A percentile compares a stretch with the other conserved stretches of the same genome.
These are phyloP conservation scores for Pascua sp. DNA, from an alignment of 1,284 basidiomycete species.

Conservation along the genomic window DNA sequence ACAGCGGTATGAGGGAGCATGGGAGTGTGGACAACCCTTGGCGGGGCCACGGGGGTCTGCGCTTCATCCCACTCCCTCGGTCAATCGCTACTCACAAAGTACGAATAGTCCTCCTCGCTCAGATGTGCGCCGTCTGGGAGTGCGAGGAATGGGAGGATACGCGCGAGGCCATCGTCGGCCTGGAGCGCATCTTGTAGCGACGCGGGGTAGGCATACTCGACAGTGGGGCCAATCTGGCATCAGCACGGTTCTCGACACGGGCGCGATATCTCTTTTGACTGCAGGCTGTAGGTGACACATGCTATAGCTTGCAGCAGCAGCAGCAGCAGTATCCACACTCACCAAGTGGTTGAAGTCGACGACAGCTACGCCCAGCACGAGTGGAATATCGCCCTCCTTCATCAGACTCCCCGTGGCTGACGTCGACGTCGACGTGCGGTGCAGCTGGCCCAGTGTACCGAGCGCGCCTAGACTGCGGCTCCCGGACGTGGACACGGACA, in stretches of 20 bases:
- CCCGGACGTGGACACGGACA: background rate
- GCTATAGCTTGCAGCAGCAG: background rate
- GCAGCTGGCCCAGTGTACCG: background rate
- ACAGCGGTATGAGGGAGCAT: conserved; percentile 7
- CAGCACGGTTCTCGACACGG: background rate
- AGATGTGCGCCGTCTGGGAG: conserved; percentile 95
- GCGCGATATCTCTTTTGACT: conserved; percentile 2
- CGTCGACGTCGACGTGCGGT: background rate
- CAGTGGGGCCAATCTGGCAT: conserved; percentile 76
- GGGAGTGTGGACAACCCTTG: conserved; percentile 29
- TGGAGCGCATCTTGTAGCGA: conserved; percentile 61
- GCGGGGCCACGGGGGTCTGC: background rate
- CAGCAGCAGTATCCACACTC: conserved; percentile 26
- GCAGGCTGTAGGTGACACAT: background rate
- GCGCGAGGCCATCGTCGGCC: conserved; percentile 73
- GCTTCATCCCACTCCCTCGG: background rate
- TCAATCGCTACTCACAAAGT: conserved; percentile 59
- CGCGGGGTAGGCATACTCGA: conserved; percentile 66
- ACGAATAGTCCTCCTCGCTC: conserved; percentile 91
- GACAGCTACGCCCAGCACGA: conserved; percentile 72
- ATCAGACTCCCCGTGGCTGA: background rate
- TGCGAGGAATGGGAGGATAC: conserved; percentile 91
- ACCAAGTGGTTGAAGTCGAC: conserved; percentile 90
- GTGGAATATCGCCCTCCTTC: conserved; percentile 14
- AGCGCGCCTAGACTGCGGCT: conserved; percentile 3